These are phyloP conservation scores for Penicillium samsonianum DNA, from an alignment of 495 filamentous ascomycete species.

Conservation along the genomic window DNA sequence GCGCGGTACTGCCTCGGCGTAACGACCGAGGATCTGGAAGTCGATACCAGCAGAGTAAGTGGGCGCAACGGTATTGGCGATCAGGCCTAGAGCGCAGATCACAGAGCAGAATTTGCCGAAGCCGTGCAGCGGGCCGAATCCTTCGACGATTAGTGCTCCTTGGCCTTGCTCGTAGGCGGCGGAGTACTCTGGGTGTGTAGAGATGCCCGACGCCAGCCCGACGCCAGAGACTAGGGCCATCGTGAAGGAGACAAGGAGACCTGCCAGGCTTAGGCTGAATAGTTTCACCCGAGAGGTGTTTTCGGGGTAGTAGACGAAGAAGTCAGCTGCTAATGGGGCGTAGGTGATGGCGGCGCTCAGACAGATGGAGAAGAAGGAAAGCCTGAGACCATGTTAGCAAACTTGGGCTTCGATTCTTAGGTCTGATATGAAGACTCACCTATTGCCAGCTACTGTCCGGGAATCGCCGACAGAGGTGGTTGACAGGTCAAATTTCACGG, in stretches of 20 bases:
- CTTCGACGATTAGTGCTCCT: conserved; percentile 65
- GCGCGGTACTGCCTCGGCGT: conserved; percentile 57
- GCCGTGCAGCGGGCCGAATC: conserved; percentile 57
- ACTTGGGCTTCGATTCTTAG: neutral
- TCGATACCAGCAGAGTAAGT: conserved; percentile 71
- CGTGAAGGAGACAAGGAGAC: conserved; percentile 56
- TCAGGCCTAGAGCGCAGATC: conserved; percentile 67
- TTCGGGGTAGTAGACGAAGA: conserved; percentile 67
- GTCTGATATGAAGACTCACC: conserved; percentile 25
- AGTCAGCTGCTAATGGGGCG: conserved; percentile 59
- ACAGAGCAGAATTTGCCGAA: conserved; percentile 77
- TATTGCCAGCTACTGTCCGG: conserved; percentile 58
- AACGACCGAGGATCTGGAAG: conserved; percentile 64
- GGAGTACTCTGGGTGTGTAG: conserved; percentile 51
- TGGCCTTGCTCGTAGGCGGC: conserved; percentile 53
- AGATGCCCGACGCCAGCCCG: conserved; percentile 65
- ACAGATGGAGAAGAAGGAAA: conserved; percentile 70
- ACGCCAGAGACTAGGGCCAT: conserved; percentile 67
- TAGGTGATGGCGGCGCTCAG: conserved; percentile 66
- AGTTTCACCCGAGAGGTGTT: conserved; percentile 42
- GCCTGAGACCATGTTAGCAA: conserved; percentile 28
- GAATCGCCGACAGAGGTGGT: conserved; percentile 50
- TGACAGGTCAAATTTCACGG: conserved; percentile 60
- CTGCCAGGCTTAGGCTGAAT: conserved; percentile 44
- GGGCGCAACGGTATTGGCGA: conserved; percentile 69